Conservation (phyloP, 2,329 filamentous ascomycete genomes). For the Colletotrichum falcatum region DNA sequence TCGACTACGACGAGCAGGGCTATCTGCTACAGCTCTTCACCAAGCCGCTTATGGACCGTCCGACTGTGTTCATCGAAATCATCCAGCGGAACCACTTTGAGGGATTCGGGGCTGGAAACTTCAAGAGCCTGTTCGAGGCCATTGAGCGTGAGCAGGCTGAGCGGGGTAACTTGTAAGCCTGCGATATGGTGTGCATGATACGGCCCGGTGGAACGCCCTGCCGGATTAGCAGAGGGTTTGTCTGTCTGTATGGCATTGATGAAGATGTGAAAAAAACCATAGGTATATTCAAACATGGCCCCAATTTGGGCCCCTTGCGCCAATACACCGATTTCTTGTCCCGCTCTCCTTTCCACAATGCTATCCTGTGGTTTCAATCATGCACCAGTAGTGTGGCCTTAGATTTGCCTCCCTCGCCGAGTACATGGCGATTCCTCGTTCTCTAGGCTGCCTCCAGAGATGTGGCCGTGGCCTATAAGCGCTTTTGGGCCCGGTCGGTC, state of each 20-base stretch:
- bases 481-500: slow-evolving; percentile 1
- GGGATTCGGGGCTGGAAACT: slow-evolving; percentile 95
- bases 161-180: slow-evolving; percentile 76
- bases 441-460: not conserved
- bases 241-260: not conserved
- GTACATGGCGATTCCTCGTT: not conserved
- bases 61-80: slow-evolving; percentile 96
- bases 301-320: not conserved
- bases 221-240: not conserved
- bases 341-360: not conserved
- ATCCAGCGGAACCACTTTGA: slow-evolving; percentile 92
- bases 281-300: slow-evolving; percentile 10
- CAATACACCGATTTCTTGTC: not conserved
- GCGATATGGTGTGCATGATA: not conserved
- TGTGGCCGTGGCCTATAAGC: not conserved
- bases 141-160: slow-evolving; percentile 93
- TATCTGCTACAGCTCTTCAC: slow-evolving; percentile 84
- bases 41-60: slow-evolving; percentile 92
- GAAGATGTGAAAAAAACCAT: not conserved
- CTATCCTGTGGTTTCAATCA: not conserved
- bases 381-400: not conserved
- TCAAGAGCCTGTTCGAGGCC: slow-evolving; percentile 94
- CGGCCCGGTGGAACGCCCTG: not conserved
- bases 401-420: not conserved
- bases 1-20: slow-evolving; percentile 94